Percentiles rank a stretch among this genome's conserved stretches.
phyloP scores from a whole-genome alignment of 169 alveolate genomes.

The Perkinsus olseni region DNA sequence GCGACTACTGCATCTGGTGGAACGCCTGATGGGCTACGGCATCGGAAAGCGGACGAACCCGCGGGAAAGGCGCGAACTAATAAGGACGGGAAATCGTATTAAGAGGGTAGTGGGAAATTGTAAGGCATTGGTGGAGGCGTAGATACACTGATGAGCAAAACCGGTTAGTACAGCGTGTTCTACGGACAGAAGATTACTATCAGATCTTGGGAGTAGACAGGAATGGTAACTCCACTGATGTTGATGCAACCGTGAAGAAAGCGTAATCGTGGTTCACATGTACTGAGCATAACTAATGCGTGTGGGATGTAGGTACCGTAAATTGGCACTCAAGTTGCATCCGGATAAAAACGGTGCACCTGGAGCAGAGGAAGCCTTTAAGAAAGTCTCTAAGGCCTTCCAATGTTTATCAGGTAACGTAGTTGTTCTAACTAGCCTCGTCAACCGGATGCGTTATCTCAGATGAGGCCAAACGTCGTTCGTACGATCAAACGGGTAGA shows the following conservation, averaged over 20 bases:
- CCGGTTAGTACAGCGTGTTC: constrained; percentile 55
- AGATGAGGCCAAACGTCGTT: neutral
- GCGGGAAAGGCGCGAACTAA: neutral
- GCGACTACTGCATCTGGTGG: neutral
- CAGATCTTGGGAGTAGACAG: constrained; percentile 76
- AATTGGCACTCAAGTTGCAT: constrained; percentile 83
- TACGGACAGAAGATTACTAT: constrained; percentile 73
- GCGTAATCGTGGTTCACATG: constrained; percentile 59
- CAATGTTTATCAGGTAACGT: constrained; percentile 72
- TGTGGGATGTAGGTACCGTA: neutral
- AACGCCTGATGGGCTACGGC: neutral
- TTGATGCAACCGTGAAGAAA: constrained; percentile 70
- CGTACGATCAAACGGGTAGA: neutral
- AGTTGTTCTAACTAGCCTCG: too few relatives aligned
- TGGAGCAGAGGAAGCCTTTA: constrained; percentile 88
- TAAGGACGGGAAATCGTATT: neutral
- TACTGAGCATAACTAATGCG: neutral
- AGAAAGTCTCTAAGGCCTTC: constrained; percentile 80
- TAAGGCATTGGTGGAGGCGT: neutral
- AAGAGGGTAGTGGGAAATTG: neutral
- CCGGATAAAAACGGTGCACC: constrained; percentile 93
- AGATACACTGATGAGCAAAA: constrained; percentile 44
- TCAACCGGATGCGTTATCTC: too few relatives aligned
- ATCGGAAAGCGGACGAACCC: neutral
- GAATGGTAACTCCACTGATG: neutral